phyloP scores from a whole-genome alignment of 2,329 filamentous ascomycete species.

The Dothistroma septosporum region DNA sequence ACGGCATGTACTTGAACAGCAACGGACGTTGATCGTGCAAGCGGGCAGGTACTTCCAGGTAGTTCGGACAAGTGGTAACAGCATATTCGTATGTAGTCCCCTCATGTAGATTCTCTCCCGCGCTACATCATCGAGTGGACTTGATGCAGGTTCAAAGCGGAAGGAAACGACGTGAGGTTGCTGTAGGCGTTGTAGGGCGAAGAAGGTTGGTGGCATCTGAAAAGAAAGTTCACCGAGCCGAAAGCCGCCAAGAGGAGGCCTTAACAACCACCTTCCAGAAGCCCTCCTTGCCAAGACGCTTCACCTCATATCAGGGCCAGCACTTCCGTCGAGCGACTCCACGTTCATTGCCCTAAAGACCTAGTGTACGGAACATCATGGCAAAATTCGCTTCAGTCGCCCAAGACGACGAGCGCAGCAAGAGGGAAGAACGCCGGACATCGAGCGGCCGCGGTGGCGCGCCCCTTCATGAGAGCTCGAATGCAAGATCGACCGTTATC shows the following conservation, averaged over 20 bases:
- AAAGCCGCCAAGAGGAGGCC: neutral
- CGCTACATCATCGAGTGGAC: no score
- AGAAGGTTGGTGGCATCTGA: neutral
- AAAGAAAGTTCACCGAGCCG: neutral
- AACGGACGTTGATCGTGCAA: neutral
- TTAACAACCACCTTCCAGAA: neutral
- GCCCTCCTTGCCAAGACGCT: neutral
- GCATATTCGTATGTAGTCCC: neutral
- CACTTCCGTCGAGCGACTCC: neutral
- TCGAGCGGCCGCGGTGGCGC: neutral
- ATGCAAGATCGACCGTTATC: neutral
- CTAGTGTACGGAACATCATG: neutral
- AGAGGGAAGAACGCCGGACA: neutral
- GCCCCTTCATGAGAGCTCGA: neutral
- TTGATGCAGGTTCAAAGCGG: neutral
- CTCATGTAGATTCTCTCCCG: no score
- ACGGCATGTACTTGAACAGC: neutral
- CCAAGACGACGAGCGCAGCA: neutral
- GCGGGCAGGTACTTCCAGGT: neutral
- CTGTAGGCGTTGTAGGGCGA: neutral
- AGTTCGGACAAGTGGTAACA: neutral
- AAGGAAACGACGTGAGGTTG: neutral
- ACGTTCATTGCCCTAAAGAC: neutral
- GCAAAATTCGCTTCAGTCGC: neutral
- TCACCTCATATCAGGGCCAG: neutral